Conservation (phyloP, 2,329 filamentous ascomycete genomes). For the Geosmithia morbida region DNA sequence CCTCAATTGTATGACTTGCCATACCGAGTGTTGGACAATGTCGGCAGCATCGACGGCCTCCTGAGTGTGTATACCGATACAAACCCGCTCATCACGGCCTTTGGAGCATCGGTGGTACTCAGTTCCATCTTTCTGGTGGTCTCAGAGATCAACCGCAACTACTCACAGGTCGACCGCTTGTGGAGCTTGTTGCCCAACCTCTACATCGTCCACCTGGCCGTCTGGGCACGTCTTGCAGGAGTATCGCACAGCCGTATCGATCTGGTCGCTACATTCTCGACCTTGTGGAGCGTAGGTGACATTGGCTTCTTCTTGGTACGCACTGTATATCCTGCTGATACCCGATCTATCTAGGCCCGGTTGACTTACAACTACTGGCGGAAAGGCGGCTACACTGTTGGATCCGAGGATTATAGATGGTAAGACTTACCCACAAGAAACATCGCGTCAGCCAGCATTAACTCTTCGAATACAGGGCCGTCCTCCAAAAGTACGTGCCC, state of each 20-base stretch:
- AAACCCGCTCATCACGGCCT: conserved; percentile 68
- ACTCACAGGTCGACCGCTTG: conserved; percentile 86
- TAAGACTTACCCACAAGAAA: conserved; percentile 6
- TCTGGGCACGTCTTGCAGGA: conserved; percentile 68
- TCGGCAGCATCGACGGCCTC: conserved; percentile 46
- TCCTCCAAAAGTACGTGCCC: conserved; percentile 53
- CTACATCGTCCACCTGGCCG: conserved; percentile 70
- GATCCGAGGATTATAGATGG: conserved; percentile 94
- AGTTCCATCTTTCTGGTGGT: conserved; percentile 57
- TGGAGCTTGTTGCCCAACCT: conserved; percentile 85
- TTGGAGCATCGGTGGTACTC: conserved; percentile 59
- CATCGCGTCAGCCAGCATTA: background rate
- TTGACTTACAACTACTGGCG: conserved; percentile 96
- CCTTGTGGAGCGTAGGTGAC: conserved; percentile 62
- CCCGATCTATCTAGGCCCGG: conserved; percentile 36
- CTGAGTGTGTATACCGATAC: conserved; percentile 65
- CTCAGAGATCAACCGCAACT: conserved; percentile 83
- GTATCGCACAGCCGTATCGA: conserved; percentile 59
- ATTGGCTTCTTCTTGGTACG: background rate
- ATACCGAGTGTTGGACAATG: conserved; percentile 42
- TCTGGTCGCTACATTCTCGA: conserved; percentile 53
- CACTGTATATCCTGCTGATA: background rate
- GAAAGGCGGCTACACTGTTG: conserved; percentile 77
- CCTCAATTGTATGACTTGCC: conserved; percentile 58
- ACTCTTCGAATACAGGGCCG: conserved; percentile 32